Conservation (phyloP, 306 rosid genomes). For the Medicago arabica region DNA sequence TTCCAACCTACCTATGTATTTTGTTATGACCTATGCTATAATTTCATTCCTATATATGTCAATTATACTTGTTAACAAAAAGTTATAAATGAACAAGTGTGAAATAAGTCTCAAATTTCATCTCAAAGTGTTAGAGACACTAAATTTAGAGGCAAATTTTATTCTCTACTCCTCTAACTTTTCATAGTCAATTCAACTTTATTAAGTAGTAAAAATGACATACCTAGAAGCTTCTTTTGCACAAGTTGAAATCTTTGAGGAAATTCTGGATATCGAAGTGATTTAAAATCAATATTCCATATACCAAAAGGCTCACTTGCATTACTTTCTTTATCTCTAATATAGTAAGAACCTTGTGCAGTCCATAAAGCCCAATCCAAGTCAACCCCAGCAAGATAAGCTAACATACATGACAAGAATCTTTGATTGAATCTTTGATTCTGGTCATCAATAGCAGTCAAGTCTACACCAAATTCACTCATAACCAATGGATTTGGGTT, state of each 20-base stretch:
- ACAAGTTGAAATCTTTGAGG: conserved; percentile 42
- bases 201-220: background rate
- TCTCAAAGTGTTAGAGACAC: too few relatives aligned
- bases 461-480: conserved; percentile 50
- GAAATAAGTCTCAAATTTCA: too few relatives aligned
- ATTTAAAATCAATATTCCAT: conserved; percentile 26
- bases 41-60: too few relatives aligned
- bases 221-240: conserved; percentile 45
- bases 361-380: conserved; percentile 58
- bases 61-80: too few relatives aligned
- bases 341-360: conserved; percentile 48
- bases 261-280: conserved; percentile 39
- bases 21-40: too few relatives aligned
- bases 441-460: background rate
- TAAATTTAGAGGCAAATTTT: too few relatives aligned
- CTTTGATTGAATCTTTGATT: background rate
- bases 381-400: conserved; percentile 36
- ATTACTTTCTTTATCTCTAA: background rate
- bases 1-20: too few relatives aligned
- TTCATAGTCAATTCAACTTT: too few relatives aligned
- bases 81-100: too few relatives aligned
- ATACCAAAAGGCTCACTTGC: conserved; percentile 41
- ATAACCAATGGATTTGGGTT: conserved; percentile 34
- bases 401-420: conserved; percentile 45
- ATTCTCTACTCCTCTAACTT: too few relatives aligned